Evolutionary conservation across 805 yeast species (phyloP).

Genomic region (Candida schatavii): DNA sequence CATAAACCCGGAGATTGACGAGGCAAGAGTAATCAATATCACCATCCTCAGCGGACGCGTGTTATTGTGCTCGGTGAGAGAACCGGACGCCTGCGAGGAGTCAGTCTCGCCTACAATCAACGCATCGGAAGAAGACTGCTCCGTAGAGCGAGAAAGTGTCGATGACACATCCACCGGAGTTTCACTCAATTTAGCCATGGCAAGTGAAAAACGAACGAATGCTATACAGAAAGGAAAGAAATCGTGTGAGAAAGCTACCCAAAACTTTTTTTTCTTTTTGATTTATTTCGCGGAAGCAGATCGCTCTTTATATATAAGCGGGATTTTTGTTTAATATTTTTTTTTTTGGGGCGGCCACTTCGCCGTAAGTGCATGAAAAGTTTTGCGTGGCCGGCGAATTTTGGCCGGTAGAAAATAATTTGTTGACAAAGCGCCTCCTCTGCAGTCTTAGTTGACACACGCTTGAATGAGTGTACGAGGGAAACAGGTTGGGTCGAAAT

Average conservation of each 20-base stretch:
- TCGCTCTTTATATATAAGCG: too few relatives aligned
- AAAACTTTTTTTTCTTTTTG: too few relatives aligned
- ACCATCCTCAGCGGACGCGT: slow-evolving; percentile 61
- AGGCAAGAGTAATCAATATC: slow-evolving; percentile 63
- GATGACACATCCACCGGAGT: slow-evolving; percentile 3
- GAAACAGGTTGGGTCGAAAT: too few relatives aligned
- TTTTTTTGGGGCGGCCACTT: too few relatives aligned
- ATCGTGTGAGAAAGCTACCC: not conserved
- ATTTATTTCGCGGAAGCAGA: too few relatives aligned
- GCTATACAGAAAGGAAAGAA: not conserved
- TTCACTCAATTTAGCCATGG: not conserved
- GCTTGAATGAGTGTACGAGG: too few relatives aligned
- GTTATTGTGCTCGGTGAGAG: slow-evolving; percentile 8
- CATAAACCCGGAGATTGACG: slow-evolving; percentile 93
- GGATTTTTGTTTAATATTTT: too few relatives aligned
- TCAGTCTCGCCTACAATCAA: not conserved
- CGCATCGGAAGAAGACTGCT: slow-evolving; percentile 1
- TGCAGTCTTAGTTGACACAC: too few relatives aligned
- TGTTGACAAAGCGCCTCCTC: too few relatives aligned
- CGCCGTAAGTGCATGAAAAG: too few relatives aligned
- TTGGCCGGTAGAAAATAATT: too few relatives aligned
- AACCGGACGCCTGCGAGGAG: not conserved
- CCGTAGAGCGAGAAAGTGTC: slow-evolving; percentile 1
- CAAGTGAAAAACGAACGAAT: not conserved
- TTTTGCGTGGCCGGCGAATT: too few relatives aligned